Percentiles rank a stretch among this genome's conserved stretches.
phyloP scores from a whole-genome alignment of 257 asterid species.

The Sherardia arvensis region DNA sequence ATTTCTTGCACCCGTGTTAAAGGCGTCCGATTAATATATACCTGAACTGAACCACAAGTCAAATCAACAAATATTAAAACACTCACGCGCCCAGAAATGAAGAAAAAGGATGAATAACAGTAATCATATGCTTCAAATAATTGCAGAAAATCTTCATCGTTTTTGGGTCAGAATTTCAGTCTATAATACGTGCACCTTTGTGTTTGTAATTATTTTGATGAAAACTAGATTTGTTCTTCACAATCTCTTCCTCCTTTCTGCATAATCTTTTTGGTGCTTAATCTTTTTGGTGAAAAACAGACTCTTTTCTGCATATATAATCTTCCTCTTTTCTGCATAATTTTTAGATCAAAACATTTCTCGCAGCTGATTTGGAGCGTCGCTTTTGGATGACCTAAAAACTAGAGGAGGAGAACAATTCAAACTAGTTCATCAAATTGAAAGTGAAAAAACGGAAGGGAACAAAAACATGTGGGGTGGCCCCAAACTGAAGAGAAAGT shows the following conservation, averaged over 20 bases:
- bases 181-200: too few relatives aligned
- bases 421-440: too few relatives aligned
- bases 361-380: neutral
- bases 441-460: neutral
- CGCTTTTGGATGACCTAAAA: neutral
- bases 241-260: neutral
- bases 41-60: too few relatives aligned
- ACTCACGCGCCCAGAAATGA: too few relatives aligned
- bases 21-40: too few relatives aligned
- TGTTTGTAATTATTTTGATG: neutral
- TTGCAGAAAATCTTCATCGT: neutral
- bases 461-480: neutral
- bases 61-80: too few relatives aligned
- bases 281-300: neutral
- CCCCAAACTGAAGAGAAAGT: neutral
- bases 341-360: neutral
- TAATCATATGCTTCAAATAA: neutral
- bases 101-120: too few relatives aligned
- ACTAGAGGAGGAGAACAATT: neutral
- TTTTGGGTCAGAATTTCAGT: too few relatives aligned
- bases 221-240: neutral
- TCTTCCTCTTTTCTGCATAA: neutral
- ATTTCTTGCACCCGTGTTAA: too few relatives aligned
- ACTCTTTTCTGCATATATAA: too few relatives aligned
- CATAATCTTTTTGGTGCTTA: neutral